Evolutionary conservation across 495 filamentous ascomycete genomes (phyloP).

Genomic region (Podospora didyma): DNA sequence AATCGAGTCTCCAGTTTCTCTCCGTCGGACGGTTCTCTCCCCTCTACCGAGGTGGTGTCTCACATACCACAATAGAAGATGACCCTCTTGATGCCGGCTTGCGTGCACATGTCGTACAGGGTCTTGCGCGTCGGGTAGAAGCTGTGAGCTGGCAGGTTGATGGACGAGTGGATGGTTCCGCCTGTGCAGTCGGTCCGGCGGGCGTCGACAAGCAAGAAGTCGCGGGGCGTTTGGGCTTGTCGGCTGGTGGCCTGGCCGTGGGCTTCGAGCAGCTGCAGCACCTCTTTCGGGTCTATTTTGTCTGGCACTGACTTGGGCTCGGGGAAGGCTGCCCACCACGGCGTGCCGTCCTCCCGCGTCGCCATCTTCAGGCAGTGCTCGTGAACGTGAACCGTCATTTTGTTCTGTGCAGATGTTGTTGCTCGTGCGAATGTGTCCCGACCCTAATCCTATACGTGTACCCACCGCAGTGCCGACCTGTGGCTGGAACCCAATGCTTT

Average conservation of each 20-base stretch:
- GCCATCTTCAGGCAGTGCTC: conserved; percentile 29
- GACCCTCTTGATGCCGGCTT: conserved; percentile 40
- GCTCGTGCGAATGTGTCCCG: too few relatives aligned
- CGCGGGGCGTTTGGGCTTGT: neutral
- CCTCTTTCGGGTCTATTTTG: conserved; percentile 11
- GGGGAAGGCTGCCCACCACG: conserved; percentile 43
- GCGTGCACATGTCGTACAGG: conserved; percentile 38
- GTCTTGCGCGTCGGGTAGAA: conserved; percentile 38
- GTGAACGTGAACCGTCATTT: conserved; percentile 19
- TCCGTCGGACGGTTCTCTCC: too few relatives aligned
- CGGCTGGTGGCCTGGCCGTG: neutral
- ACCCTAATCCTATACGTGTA: too few relatives aligned
- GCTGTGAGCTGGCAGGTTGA: conserved; percentile 48
- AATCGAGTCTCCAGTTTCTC: too few relatives aligned
- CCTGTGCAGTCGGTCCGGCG: conserved; percentile 28
- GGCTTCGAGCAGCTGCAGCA: conserved; percentile 13
- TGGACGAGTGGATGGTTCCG: conserved; percentile 23
- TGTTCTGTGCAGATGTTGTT: neutral
- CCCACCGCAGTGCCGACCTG: too few relatives aligned
- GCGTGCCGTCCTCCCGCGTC: conserved; percentile 24
- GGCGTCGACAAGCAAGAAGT: conserved; percentile 29
- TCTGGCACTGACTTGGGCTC: conserved; percentile 13
- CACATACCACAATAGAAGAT: conserved; percentile 48
- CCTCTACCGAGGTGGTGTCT: too few relatives aligned
- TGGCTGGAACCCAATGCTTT: too few relatives aligned